phyloP scores from a whole-genome alignment of 805 yeast genomes.

The Nakazawaea anatomiae region DNA sequence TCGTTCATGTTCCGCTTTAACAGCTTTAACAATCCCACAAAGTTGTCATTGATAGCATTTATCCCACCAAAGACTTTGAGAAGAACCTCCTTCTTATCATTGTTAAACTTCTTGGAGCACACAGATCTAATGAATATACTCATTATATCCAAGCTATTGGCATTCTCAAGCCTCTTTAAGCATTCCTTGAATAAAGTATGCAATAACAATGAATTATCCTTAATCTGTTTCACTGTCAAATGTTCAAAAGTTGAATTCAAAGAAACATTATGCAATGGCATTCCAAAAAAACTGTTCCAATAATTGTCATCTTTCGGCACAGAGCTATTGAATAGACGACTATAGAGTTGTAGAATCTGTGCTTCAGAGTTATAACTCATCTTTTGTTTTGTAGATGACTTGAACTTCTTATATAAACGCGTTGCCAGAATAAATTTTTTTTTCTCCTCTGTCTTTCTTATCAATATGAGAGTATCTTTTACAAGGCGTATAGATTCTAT shows the following conservation, averaged over 20 bases:
- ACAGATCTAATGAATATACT: constrained; percentile 1
- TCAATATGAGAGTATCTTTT: too few species aligned
- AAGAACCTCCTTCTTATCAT: constrained; percentile 3
- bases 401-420: background rate
- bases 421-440: too few species aligned
- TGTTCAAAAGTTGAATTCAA: constrained; percentile 4
- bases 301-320: constrained; percentile 5
- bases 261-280: constrained; percentile 3
- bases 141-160: constrained; percentile 4
- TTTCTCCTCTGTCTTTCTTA: too few species aligned
- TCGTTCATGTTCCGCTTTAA: background rate
- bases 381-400: background rate
- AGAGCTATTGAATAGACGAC: background rate
- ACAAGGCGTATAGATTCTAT: too few species aligned
- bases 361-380: constrained; percentile 3
- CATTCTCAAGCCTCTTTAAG: background rate
- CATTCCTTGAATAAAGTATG: background rate
- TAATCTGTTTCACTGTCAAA: constrained; percentile 1
- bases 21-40: background rate
- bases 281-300: constrained; percentile 2
- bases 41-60: constrained; percentile 2
- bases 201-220: background rate
- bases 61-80: constrained; percentile 6
- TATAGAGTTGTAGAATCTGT: constrained; percentile 4
- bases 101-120: background rate